phyloP scores from a whole-genome alignment of 2,329 filamentous ascomycete species.

The Metarhizium album region DNA sequence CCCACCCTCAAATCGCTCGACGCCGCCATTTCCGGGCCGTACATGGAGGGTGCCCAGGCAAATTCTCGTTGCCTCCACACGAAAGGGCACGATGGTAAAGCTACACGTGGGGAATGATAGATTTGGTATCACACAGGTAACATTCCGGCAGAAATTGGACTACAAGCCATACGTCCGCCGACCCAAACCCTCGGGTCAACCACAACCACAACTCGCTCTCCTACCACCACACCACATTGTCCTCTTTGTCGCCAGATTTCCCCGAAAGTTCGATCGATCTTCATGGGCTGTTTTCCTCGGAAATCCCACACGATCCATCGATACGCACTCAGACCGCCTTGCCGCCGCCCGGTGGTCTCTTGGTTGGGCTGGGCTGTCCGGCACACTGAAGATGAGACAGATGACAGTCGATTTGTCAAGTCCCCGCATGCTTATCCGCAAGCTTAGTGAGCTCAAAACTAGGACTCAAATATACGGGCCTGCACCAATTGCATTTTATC shows the following conservation, averaged over 20 bases:
- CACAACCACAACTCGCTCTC: not conserved
- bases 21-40: too few relatives aligned
- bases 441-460: not conserved
- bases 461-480: not conserved
- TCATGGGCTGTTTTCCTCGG: too few relatives aligned
- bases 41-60: too few relatives aligned
- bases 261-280: too few relatives aligned
- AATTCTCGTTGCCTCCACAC: too few relatives aligned
- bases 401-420: not conserved
- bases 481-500: not conserved
- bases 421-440: too few relatives aligned
- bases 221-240: not conserved
- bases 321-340: not conserved
- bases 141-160: not conserved
- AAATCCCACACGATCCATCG: not conserved
- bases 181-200: not conserved
- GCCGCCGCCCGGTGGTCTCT: not conserved
- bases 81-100: not conserved
- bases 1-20: too few relatives aligned
- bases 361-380: not conserved
- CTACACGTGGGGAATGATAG: not conserved
- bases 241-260: not conserved
- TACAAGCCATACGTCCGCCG: not conserved
- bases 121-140: not conserved
- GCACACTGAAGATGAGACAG: not conserved